Base-by-base conservation (phyloP, 2,329 filamentous ascomycete species). In the Emmonsia crescens region DNA sequence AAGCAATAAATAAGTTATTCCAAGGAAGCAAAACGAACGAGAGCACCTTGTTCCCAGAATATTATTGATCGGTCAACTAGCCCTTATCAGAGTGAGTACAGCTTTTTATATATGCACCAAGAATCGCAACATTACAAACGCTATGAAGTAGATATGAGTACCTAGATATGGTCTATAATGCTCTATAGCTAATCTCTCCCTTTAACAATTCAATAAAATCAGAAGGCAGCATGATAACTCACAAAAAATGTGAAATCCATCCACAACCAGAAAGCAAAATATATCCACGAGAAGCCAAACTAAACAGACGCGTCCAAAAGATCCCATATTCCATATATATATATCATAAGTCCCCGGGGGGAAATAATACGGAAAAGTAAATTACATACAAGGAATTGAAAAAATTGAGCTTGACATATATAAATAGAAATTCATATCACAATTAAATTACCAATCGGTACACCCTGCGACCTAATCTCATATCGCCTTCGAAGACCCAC, bases 401-500 rank as follows among this genome's bases (percentile, higher is more conserved):
- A 21, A n/a, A 42, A 6, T 24, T 38, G 24, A 12, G 14, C 1
- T 10, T 40, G 27, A 21, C 38, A n/a, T 57, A 40, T 24, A 57
- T 12, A 44, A 2, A 38, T 5, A 29, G 33, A 21, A 40, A 57
- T n/a, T 42, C 51, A 63, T 52, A 63, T 29, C 46, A 95, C 84
- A 69, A 91, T 79, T 67, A 96, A 77, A 78, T 96, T 96, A 57
- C 81, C 83, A 68, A 97, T 89, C 65, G 83, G 80, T 52, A 91
- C 75, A 0, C 91, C 92, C 74, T 93, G 86, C 65, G 90, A 95
- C 70, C 88, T 84, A 51, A 96, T 85, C 69, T 84, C 84, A 74
- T 91, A 96, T 68, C 89, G 80, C 71, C 91, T 82, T 70, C 89
- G 84, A 64, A 96, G 77, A 0, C 90, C 91, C 2, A 96, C 74